Evolutionary conservation across 106 monocot species (phyloP).

Genomic region (Dioscorea dumetorum): DNA sequence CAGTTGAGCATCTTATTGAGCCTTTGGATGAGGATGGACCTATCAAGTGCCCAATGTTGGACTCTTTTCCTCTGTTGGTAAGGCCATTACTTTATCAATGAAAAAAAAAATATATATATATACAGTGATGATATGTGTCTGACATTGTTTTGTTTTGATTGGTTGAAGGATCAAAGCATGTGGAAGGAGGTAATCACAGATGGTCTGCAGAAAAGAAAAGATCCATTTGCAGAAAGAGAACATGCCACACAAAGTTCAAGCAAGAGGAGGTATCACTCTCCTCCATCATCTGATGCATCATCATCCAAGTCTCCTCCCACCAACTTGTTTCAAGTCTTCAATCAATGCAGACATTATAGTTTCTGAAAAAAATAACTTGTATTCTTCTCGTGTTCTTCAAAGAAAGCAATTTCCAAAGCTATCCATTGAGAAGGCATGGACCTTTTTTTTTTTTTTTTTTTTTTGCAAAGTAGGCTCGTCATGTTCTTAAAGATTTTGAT

Average conservation of each 20-base stretch:
- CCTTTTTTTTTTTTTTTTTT: too few relatives aligned
- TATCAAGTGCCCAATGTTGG: background rate
- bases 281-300: background rate
- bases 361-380: too few relatives aligned
- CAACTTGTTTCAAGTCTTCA: slow-evolving; percentile 4
- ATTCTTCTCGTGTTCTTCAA: too few relatives aligned
- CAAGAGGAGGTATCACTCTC: background rate
- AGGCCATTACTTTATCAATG: background rate
- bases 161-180: background rate
- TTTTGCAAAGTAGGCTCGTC: too few relatives aligned
- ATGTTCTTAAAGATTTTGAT: too few relatives aligned
- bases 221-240: background rate
- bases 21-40: background rate
- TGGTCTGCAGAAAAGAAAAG: background rate
- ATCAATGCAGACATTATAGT: too few relatives aligned
- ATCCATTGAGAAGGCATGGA: too few relatives aligned
- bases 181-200: background rate
- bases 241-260: background rate
- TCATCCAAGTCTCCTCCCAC: slow-evolving; percentile 1
- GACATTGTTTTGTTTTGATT: background rate
- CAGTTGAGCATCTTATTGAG: background rate
- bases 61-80: background rate
- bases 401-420: too few relatives aligned
- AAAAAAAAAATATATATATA: too few relatives aligned
- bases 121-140: too few relatives aligned